Base-by-base conservation (phyloP, 1,284 basidiomycete species). In the Microbotryum saponariae region DNA sequence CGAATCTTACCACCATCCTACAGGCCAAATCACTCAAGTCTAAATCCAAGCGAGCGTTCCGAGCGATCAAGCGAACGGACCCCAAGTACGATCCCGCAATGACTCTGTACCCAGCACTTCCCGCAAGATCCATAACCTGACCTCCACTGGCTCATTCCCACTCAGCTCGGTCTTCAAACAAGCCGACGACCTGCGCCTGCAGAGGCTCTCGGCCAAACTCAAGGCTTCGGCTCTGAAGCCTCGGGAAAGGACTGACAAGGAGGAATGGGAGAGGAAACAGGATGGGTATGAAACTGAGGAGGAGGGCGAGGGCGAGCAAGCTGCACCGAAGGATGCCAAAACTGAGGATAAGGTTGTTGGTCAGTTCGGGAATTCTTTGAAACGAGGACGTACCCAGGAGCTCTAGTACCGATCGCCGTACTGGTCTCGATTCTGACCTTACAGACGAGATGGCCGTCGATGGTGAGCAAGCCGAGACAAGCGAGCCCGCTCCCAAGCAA, bases 11-110 rank as follows among this genome's bases (percentile, higher is more conserved):
- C 54, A 48, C 31, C 46, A 50, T 51, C 65, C 63, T 74, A 69
- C 49, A 94, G 93, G 92, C 89, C 61, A 97, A 97, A 80, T 92
- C 90, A 49, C 83, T 87, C 56, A 83, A 92, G 73, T 89, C 90
- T 21, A 94, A 92, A 79, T 81, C 83, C 65, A 96, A 96, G 78
- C 86, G 91, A 57, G 80, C 84, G 42, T 88, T 85, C 73, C 84
- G 93, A 66, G 81, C 85, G 18, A 86, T 88, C 73, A 97, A 96
- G 78, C 86, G 94, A 64, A 81, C 85, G 73, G 80, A 84, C 58
- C 85, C 69, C 33, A 72, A 72, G 58, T 71, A 87, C 54, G 84
- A 89, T 67, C 97, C 91, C 75, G n/a, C 23, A 8, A 14, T 37
- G 10, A 16, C 8, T 29, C 14, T 42, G n/a, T n/a, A 12, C 25